Conservation (phyloP, 345 rosid species). For the Rubroshorea leprosula region DNA sequence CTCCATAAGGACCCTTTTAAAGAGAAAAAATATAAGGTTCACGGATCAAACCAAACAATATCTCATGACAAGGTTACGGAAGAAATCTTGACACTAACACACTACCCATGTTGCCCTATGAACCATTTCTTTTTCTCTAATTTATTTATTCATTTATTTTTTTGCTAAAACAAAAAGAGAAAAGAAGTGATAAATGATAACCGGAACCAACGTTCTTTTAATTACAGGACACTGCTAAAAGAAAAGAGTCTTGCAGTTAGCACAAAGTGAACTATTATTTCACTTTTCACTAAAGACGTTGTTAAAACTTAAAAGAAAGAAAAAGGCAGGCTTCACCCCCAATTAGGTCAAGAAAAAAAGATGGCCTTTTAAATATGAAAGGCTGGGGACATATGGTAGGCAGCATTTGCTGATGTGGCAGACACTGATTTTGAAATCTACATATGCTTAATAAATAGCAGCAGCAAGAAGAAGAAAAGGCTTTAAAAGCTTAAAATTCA, state of each 20-base stretch:
- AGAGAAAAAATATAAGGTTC: too few species aligned
- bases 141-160: too few species aligned
- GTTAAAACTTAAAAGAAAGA: not conserved
- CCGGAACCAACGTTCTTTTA: not conserved
- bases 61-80: too few species aligned
- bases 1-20: too few species aligned
- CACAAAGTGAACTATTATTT: not conserved
- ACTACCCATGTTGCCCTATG: too few species aligned
- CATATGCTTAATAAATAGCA: not conserved
- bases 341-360: not conserved
- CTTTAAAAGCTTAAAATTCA: constrained; percentile 5
- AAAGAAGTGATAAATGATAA: too few species aligned
- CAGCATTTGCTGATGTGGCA: constrained; percentile 12
- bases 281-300: not conserved
- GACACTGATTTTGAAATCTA: not conserved
- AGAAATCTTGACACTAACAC: too few species aligned
- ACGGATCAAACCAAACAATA: too few species aligned
- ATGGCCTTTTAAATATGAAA: constrained; percentile 10
- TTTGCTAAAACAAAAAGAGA: too few species aligned
- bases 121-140: too few species aligned
- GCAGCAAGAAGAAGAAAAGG: not conserved
- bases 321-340: not conserved
- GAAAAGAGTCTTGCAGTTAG: too few species aligned
- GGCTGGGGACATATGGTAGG: not conserved
- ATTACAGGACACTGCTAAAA: too few species aligned